Evolutionary conservation across 768 basidiomycete genomes (phyloP), one percentile per base, ranked within the genome.

Genomic region (Phanerodontia chrysosporium): DNA sequence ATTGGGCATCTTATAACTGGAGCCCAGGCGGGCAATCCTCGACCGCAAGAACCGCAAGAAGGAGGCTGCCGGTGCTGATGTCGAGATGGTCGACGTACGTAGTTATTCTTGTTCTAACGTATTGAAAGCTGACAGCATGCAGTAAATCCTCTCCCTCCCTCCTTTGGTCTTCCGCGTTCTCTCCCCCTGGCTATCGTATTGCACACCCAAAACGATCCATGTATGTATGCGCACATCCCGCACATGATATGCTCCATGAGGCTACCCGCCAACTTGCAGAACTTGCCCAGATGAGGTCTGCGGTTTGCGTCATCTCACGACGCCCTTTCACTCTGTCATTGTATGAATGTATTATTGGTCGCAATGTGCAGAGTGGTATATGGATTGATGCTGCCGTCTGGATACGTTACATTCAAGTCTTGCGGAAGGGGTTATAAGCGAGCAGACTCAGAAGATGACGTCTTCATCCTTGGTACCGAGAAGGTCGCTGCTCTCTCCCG

Each of bases 401-500:
- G n/a, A 42, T 49, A 49, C 46, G 27, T 24, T 54, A 45, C 42
- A 45, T 39, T 39, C 30, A 54, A 4, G 21, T 53, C 7, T 18
- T 27, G 49, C 49, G 27, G 29, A n/a, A n/a, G n/a, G n/a, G n/a
- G n/a, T n/a, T n/a, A n/a, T 6, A 21, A 29, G 22, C 13, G 8
- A 39, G 58, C 39, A 65, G 52, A 42, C 16, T 81, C 72, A 97
- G 78, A 98, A 98, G 72, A 98, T 97, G 51, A 98, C 84, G 75
- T 98, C 95, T 56, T 83, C 84, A 69, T 98, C 95, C 71, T 93
- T 96, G 64, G 84, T 89, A 64, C 84, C 87, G 58, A 98, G 76
- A 66, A 98, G 77, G 73, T 96, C 82, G 46, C 75, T 42, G 18
- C 39, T 42, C 18, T 42, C 75, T 7, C 77, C 76, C 13, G 73